A percentile compares a stretch with the other conserved stretches of the same genome.
Evolutionary conservation across 441 rosid genomes (phyloP).

Genomic region (Mallotus repandus): DNA sequence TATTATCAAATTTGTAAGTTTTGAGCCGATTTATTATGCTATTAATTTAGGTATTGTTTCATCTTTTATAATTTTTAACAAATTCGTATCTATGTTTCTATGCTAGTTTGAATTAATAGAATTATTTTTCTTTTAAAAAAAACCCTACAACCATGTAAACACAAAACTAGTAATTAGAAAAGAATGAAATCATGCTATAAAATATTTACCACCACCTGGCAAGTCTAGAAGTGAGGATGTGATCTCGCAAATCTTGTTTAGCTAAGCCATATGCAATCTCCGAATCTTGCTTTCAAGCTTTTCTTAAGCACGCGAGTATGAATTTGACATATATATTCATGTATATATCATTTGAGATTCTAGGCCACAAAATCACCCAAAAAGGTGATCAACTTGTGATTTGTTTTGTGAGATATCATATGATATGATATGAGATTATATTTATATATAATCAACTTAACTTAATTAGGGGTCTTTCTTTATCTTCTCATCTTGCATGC

Average conservation of each 20-base stretch:
- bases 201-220: neutral
- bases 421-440: neutral
- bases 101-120: too few species aligned
- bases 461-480: neutral
- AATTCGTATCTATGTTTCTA: too few species aligned
- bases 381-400: conserved; percentile 5
- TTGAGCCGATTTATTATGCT: too few species aligned
- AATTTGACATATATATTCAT: conserved; percentile 17
- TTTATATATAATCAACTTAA: neutral
- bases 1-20: too few species aligned
- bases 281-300: conserved; percentile 21
- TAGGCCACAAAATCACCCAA: conserved; percentile 14
- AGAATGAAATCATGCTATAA: neutral
- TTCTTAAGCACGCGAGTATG: conserved; percentile 23
- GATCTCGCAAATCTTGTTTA: conserved; percentile 12
- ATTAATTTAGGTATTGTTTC: too few species aligned
- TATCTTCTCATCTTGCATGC: neutral
- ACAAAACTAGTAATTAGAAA: too few species aligned
- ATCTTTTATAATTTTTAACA: too few species aligned
- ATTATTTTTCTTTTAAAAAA: too few species aligned
- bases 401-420: neutral
- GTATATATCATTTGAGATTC: neutral
- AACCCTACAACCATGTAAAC: too few species aligned
- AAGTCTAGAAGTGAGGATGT: neutral
- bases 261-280: neutral